These are phyloP conservation scores for Plectosphaerella plurivora DNA, from an alignment of 2,329 filamentous ascomycete genomes.

Conservation along the genomic window DNA sequence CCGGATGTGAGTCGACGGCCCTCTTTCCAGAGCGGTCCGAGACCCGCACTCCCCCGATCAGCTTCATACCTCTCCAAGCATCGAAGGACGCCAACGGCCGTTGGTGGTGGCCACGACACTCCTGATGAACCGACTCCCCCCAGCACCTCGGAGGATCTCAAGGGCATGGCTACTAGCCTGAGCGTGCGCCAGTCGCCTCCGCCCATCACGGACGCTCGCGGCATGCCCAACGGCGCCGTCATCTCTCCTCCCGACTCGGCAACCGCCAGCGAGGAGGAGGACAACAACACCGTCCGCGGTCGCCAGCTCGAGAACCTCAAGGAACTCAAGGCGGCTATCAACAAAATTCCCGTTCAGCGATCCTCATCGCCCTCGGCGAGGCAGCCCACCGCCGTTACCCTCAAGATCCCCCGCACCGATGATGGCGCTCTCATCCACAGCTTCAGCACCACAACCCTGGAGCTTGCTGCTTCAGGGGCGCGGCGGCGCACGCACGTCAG, in stretches of 20 bases:
- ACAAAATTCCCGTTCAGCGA: constrained; percentile 62
- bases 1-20: constrained; percentile 55
- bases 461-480: constrained; percentile 26
- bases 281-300: constrained; percentile 31
- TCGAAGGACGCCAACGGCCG: constrained; percentile 51
- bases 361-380: constrained; percentile 16
- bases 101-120: constrained; percentile 19
- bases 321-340: constrained; percentile 78
- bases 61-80: constrained; percentile 63
- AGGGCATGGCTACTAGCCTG: constrained; percentile 42
- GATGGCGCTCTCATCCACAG: constrained; percentile 38
- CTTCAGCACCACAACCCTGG: constrained; percentile 42
- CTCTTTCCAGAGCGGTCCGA: constrained; percentile 46
- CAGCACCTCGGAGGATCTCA: constrained; percentile 45
- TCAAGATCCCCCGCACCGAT: constrained; percentile 12
- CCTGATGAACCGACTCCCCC: constrained; percentile 39
- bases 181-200: constrained; percentile 79
- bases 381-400: constrained; percentile 17
- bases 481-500: constrained; percentile 45
- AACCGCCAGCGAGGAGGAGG: constrained; percentile 80
- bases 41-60: constrained; percentile 57
- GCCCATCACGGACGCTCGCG: constrained; percentile 65
- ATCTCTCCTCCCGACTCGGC: constrained; percentile 89
- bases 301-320: constrained; percentile 48
- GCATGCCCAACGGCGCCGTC: constrained; percentile 78